These are phyloP conservation scores for Cercis canadensis DNA, from an alignment of 306 rosid genomes.

Conservation along the genomic window DNA sequence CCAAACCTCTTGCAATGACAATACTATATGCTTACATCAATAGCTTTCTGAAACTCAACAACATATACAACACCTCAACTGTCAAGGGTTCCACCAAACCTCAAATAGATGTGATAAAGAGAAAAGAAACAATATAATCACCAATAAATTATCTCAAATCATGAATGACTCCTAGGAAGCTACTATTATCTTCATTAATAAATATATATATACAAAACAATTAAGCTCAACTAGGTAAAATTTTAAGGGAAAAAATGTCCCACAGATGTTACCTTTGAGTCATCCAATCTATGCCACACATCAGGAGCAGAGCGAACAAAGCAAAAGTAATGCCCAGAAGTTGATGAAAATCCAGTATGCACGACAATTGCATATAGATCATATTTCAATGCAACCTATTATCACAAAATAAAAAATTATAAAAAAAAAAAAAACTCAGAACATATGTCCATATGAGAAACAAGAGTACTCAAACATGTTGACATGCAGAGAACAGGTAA, in stretches of 20 bases:
- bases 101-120: no score
- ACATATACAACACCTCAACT: neutral
- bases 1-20: no score
- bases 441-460: constrained; percentile 17
- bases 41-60: constrained; percentile 1
- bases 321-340: constrained; percentile 86
- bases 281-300: constrained; percentile 83
- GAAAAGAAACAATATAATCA: no score
- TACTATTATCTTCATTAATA: neutral
- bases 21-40: no score
- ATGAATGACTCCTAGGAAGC: neutral
- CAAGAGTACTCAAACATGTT: neutral
- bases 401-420: no score
- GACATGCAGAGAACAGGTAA: neutral
- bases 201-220: neutral
- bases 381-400: constrained; percentile 69
- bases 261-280: constrained; percentile 62
- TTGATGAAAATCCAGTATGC: constrained; percentile 70
- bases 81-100: no score
- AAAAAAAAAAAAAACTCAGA: no score
- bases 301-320: constrained; percentile 79
- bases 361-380: constrained; percentile 85
- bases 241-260: neutral
- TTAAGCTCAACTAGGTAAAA: neutral
- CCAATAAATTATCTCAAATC: constrained; percentile 4